These are phyloP conservation scores for Apophysomyces ossiformis DNA, from an alignment of 371 early-diverging fungal species.

Conservation along the genomic window DNA sequence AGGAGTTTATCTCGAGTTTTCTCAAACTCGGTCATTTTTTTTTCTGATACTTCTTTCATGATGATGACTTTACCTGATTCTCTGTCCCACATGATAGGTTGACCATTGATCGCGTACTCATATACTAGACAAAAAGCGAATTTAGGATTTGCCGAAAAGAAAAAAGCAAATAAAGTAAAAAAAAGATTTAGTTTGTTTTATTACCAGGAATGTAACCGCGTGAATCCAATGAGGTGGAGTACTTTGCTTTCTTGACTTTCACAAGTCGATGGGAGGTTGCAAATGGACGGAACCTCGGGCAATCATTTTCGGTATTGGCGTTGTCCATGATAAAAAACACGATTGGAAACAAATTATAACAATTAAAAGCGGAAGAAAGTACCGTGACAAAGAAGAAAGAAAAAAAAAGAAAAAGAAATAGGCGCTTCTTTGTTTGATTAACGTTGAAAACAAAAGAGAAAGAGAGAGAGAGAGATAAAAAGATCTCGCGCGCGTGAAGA, in stretches of 20 bases:
- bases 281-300: conserved; percentile 28
- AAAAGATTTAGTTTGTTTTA: conserved; percentile 1
- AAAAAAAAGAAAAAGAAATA: conserved; percentile 4
- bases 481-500: too few relatives aligned
- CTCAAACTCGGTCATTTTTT: too few relatives aligned
- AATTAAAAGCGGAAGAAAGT: conserved; percentile 9
- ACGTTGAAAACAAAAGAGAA: too few relatives aligned
- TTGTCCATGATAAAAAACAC: conserved; percentile 18
- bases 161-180: not conserved
- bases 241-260: conserved; percentile 55
- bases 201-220: conserved; percentile 74
- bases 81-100: conserved; percentile 78
- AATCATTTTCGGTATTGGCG: conserved; percentile 26
- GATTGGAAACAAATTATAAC: not conserved
- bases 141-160: not conserved
- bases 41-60: too few relatives aligned
- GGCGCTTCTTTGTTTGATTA: too few relatives aligned
- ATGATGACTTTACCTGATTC: conserved; percentile 50
- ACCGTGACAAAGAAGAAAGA: conserved; percentile 16
- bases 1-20: too few relatives aligned
- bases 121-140: conserved; percentile 45
- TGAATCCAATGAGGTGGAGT: conserved; percentile 69
- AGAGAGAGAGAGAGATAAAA: too few relatives aligned
- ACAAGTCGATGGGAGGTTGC: conserved; percentile 23
- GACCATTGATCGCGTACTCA: conserved; percentile 64